Base-by-base conservation (phyloP, 352 stramenopile species). In the Globisporangium polare region DNA sequence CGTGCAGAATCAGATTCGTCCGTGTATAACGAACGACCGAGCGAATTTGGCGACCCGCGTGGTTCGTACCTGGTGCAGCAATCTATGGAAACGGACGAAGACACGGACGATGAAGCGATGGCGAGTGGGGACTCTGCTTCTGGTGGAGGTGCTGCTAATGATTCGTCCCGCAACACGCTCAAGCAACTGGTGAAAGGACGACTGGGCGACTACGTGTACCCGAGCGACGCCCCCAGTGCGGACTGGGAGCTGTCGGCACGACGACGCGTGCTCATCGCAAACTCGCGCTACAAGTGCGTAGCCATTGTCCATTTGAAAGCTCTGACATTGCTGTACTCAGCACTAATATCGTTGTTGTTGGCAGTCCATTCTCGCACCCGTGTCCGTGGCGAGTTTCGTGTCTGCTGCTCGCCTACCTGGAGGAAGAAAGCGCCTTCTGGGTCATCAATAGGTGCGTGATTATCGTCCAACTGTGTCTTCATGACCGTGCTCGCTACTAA, bases 381-480 rank as follows among this genome's bases (percentile, higher is more conserved):
- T 90, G 81, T 52, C 74, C 82, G 1, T 93, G 84, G 84, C 69
- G 77, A 63, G 78, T 89, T 2, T 71, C 67, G 20, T 90, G 82
- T 35, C 57, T 93, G 24, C 65, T 93, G 10, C 59, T 93, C 26
- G 82, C 82, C 0, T 93, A 93, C 27, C 66, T 91, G 5, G 84
- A 93, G 57, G 84, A 93, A 76, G 84, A 91, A 33, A 86, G 68
- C 12, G 74, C 78, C 4, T 93, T 93, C 52, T 93, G 84, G 84
- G 82, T 93, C 45, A 78, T 87, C 51, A 91, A 93, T 67, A 89
- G 83, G 83, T 92, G 20, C 39, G 26, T 53, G 12, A 15, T 53
- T n/a, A 15, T 10, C 10, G 15, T 13, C 10, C 22, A 53, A 17
- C 3, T 8, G 9, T 22, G 27, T 7, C 12, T 22, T 17, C 10